These are phyloP conservation scores for Lophium mytilinum DNA, from an alignment of 495 filamentous ascomycete species.

Conservation along the genomic window DNA sequence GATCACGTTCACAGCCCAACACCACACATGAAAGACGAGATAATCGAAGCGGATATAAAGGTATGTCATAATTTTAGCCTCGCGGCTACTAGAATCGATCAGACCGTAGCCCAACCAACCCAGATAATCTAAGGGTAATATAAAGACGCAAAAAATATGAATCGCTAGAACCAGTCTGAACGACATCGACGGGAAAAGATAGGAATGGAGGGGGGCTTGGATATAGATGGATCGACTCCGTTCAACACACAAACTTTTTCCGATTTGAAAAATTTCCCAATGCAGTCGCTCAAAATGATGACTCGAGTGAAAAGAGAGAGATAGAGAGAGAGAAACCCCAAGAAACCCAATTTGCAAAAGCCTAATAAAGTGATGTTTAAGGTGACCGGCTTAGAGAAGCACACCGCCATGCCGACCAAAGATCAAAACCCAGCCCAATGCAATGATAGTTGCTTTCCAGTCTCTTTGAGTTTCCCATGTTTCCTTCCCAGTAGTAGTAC, in stretches of 20 bases:
- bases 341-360: background rate
- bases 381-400: background rate
- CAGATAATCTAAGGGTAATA: conserved; percentile 17
- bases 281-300: conserved; percentile 1
- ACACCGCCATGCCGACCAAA: background rate
- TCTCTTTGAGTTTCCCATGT: conserved; percentile 1
- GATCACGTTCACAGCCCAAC: background rate
- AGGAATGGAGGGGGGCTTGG: conserved; percentile 10
- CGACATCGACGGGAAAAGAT: conserved; percentile 12
- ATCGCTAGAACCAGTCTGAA: conserved; percentile 13
- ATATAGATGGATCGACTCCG: conserved; percentile 5
- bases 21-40: background rate
- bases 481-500: conserved; percentile 18
- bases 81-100: conserved; percentile 1
- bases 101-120: background rate
- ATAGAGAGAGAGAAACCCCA: conserved; percentile 1
- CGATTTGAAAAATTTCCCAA: background rate
- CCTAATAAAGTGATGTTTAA: background rate
- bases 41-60: background rate
- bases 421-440: conserved; percentile 2
- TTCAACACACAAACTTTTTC: conserved; percentile 18
- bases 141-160: conserved; percentile 4
- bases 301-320: background rate
- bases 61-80: conserved; percentile 12
- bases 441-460: background rate